Base-by-base conservation (phyloP, 257 asterid species). In the Forsythia suspensa region DNA sequence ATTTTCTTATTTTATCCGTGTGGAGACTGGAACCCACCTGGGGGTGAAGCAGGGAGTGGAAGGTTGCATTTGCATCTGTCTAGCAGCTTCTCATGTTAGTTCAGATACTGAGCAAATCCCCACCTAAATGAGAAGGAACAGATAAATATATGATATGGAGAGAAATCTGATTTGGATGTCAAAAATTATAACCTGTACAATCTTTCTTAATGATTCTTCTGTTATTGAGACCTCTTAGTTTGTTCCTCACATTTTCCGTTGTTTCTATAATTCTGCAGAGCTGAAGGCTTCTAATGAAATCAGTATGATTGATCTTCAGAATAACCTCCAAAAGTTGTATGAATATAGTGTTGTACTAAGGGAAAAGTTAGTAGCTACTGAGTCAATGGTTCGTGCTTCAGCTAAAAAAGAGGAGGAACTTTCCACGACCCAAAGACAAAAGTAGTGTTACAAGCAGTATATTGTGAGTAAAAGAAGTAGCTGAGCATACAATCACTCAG, bases 251-350 rank as follows among this genome's bases (percentile, higher is more conserved):
- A 18, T 71, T 75, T 83, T 29, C 73, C 21, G 36, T 59, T 73
- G 48, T 48, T 43, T 13, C 15, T 72, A 59, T 66, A 40, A 70
- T 76, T 61, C 66, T 65, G 81, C 91, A 91, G 96, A 83, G 78
- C 73, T 52, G 38, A 63, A 79, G 68, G 81, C 51, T 76, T 59
- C 84, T 20, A 71, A 84, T 44, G 88, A 90, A 79, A 79, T 82
- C 52, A 86, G 82, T 55, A 79, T 87, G 79, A 43, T 68, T 51
- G 91, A 87, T 85, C 84, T 92, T 76, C 93, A 91, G 82, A 86
- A 84, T 43, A 76, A 77, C 79, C 84, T 90, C 43, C 84, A 85
- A 78, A 79, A 83, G 37, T 76, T 90, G 74, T 86, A 84, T 41
- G 82, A 90, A 77, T 89, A 89, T 80, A 86, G 89, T 79, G 87